Evolutionary conservation across 129 eudicot species (phyloP).

Genomic region (Saposhnikovia divaricata): DNA sequence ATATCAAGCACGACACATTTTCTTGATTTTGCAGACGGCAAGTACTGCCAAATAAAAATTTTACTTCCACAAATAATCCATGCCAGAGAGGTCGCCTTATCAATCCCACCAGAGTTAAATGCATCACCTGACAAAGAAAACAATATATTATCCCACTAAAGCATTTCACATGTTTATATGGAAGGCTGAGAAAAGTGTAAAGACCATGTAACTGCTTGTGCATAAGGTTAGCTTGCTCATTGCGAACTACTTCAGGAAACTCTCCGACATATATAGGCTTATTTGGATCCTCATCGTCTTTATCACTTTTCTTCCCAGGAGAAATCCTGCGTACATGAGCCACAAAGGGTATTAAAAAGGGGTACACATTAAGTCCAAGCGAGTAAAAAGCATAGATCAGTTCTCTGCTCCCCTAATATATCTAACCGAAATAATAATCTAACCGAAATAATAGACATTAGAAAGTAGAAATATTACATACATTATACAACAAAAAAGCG

Average conservation of each 20-base stretch:
- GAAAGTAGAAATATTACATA: not conserved
- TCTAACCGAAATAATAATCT: not conserved
- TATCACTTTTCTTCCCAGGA: constrained; percentile 44
- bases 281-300: constrained; percentile 51
- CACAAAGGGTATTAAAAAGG: constrained; percentile 6
- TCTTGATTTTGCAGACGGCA: constrained; percentile 59
- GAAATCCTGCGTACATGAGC: constrained; percentile 43
- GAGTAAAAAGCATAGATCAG: not conserved
- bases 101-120: constrained; percentile 74
- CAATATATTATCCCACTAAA: not conserved
- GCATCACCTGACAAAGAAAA: constrained; percentile 48
- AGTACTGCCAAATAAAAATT: constrained; percentile 70
- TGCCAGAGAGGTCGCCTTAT: constrained; percentile 68
- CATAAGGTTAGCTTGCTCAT: constrained; percentile 48
- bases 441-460: too few relatives aligned
- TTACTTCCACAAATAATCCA: constrained; percentile 70
- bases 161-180: not conserved
- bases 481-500: not conserved
- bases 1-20: constrained; percentile 64
- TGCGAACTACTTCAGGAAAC: constrained; percentile 86
- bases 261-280: constrained; percentile 85
- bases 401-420: not conserved
- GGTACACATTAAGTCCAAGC: not conserved
- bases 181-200: constrained; percentile 20
- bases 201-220: constrained; percentile 54